A percentile compares a stretch with the other conserved stretches of the same genome.
These are phyloP conservation scores for Sclerotinia trifoliorum DNA, from an alignment of 2,329 filamentous ascomycete species.

Conservation along the genomic window DNA sequence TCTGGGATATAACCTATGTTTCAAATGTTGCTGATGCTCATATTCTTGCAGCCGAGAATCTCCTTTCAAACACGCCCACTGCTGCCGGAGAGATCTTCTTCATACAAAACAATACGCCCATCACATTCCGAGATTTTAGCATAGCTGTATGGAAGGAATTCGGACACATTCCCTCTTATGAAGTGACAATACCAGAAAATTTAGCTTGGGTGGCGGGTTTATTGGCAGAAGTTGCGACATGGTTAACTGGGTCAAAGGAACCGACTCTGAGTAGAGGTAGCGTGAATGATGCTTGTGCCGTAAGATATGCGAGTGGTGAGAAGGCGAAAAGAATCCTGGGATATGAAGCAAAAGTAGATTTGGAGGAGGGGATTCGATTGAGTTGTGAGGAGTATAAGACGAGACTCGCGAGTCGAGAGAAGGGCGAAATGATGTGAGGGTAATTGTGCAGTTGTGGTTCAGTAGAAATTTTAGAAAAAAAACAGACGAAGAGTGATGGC, in stretches of 20 bases:
- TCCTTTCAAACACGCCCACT: neutral
- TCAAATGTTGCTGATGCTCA: slow-evolving; percentile 20
- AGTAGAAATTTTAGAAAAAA: neutral
- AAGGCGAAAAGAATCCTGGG: slow-evolving; percentile 11
- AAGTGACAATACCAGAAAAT: neutral
- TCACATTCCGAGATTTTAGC: slow-evolving; percentile 11
- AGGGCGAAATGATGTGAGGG: neutral
- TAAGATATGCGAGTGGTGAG: slow-evolving; percentile 15
- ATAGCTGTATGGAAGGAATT: slow-evolving; percentile 18
- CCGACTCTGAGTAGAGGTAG: slow-evolving; percentile 13
- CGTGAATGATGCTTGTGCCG: slow-evolving; percentile 17
- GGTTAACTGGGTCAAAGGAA: neutral
- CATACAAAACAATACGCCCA: slow-evolving; percentile 12
- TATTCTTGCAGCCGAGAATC: slow-evolving; percentile 15
- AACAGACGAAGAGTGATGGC: neutral
- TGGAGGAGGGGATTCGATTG: slow-evolving; percentile 18
- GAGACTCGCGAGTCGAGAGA: neutral
- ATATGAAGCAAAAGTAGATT: slow-evolving; percentile 9
- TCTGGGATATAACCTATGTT: slow-evolving; percentile 16
- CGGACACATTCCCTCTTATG: slow-evolving; percentile 1
- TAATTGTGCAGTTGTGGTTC: no score
- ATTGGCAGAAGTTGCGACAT: slow-evolving; percentile 4
- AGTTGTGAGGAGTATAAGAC: slow-evolving; percentile 17
- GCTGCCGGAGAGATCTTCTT: slow-evolving; percentile 14
- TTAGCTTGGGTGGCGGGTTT: slow-evolving; percentile 8